These are phyloP conservation scores for Alternaria gaisen DNA, from an alignment of 2,329 filamentous ascomycete species.

Conservation along the genomic window DNA sequence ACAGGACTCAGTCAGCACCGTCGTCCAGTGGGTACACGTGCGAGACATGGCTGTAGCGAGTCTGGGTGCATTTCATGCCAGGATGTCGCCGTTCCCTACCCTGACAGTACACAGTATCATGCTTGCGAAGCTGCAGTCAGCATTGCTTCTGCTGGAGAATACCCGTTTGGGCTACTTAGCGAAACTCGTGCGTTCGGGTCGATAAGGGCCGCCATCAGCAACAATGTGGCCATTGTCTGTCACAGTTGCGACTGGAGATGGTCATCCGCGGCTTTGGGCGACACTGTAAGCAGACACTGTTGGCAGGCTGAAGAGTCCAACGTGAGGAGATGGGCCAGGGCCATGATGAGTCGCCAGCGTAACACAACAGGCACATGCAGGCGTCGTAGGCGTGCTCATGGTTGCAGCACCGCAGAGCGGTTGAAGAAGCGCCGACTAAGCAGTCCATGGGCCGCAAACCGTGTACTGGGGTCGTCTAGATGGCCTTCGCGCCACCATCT, in stretches of 20 bases:
- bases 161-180: neutral
- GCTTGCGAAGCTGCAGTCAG: neutral
- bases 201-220: neutral
- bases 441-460: slow-evolving; percentile 11
- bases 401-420: slow-evolving; percentile 6
- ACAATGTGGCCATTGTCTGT: neutral
- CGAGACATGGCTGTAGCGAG: neutral
- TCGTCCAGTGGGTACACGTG: neutral
- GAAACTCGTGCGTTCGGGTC: neutral
- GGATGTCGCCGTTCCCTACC: neutral
- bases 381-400: neutral
- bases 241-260: neutral
- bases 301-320: neutral
- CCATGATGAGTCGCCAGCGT: neutral
- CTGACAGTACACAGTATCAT: neutral
- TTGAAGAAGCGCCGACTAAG: slow-evolving; percentile 3
- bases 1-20: neutral
- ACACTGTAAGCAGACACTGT: neutral
- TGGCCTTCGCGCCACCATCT: slow-evolving; percentile 19
- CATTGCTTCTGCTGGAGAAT: neutral
- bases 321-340: neutral
- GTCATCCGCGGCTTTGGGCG: neutral
- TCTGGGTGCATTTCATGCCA: neutral
- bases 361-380: slow-evolving; percentile 10
- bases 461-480: slow-evolving; percentile 19